Evolutionary conservation across 495 filamentous ascomycete genomes (phyloP).

Genomic region (Hypomontagnella submonticulosa): DNA sequence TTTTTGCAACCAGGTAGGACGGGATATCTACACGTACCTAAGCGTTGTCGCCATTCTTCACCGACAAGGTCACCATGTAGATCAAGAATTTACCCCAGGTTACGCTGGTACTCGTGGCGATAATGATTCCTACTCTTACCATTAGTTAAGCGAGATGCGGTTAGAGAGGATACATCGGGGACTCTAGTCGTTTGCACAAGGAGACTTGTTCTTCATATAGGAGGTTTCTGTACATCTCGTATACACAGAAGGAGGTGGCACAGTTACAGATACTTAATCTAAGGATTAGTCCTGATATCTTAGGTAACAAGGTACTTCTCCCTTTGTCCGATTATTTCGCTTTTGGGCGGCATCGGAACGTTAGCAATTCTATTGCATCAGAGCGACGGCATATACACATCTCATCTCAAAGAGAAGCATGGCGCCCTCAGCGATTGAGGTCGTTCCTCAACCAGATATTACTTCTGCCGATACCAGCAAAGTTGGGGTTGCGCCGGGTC

Average conservation of each 20-base stretch:
- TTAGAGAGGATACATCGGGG: neutral
- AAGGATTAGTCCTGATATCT: too few species aligned
- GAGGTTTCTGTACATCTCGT: too few species aligned
- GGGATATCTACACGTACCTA: neutral
- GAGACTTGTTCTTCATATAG: too few species aligned
- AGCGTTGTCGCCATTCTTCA: slow-evolving; percentile 13
- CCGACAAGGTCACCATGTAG: slow-evolving; percentile 12
- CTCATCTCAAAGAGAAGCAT: slow-evolving; percentile 11
- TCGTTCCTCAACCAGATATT: slow-evolving; percentile 16
- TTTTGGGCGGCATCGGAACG: too few species aligned
- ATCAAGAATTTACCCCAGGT: neutral
- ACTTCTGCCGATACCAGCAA: slow-evolving; percentile 18
- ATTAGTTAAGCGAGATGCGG: neutral
- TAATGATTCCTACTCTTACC: neutral
- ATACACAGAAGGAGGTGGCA: too few species aligned
- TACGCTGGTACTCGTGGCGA: slow-evolving; percentile 1
- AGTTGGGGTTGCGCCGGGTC: slow-evolving; percentile 29
- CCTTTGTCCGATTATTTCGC: too few species aligned
- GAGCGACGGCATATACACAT: neutral
- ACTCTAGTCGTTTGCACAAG: too few species aligned
- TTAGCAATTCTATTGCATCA: neutral
- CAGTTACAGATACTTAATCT: too few species aligned
- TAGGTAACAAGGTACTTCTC: too few species aligned
- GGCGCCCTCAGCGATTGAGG: slow-evolving; percentile 33
- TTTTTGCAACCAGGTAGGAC: neutral